Base-by-base conservation (phyloP, 352 stramenopile species). In the Globisporangium nodosum region DNA sequence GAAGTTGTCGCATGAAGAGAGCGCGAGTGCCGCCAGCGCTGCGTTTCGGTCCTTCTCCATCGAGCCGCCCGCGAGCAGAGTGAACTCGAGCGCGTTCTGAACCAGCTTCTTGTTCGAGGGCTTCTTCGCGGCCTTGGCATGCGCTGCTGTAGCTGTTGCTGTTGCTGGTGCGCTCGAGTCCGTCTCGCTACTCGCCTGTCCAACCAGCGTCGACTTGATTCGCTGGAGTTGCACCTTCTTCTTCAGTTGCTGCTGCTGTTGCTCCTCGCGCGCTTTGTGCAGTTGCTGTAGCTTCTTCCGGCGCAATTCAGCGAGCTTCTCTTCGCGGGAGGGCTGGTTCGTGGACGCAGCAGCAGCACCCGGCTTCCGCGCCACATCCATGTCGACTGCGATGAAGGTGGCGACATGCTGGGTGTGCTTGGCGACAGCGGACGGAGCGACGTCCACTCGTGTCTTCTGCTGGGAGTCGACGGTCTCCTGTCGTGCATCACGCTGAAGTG, bases 11-110 rank as follows among this genome's bases (percentile, higher is more conserved):
- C 72, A 76, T 0, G 58, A 39, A 8, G 81, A 88, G 47, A 76
- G 55, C 0, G 60, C 50, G 3, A 94, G 47, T 0, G 74, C 73
- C 20, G 72, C 51, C 5, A 90, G 46, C 0, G 79, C 81, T 2
- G 74, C 63, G 2, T 31, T 43, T 1, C 84, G 79, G 20, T 88
- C 81, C 21, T 71, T 81, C 35, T 80, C 80, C 61, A 83, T 76
- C 0, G 80, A 87, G 0, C 63, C 72, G 3, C 84, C 82, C 15
- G 82, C 81, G 20, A 91, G 63, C 1, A 94, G 57, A 21, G 79
- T 94, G 52, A 74, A 91, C 70, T 90, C 78, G 55, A 92, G 54
- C n/a, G 84, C 84, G 33, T 94, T 92, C 54, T 92, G 81, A 27
- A 94, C 76, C 11, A 91, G 60, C 53, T 87, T 72, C 5, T 77